Evolutionary conservation across 768 basidiomycete species (phyloP), one percentile per base, ranked within the genome.

Genomic region (Coprinellus micaceus): DNA sequence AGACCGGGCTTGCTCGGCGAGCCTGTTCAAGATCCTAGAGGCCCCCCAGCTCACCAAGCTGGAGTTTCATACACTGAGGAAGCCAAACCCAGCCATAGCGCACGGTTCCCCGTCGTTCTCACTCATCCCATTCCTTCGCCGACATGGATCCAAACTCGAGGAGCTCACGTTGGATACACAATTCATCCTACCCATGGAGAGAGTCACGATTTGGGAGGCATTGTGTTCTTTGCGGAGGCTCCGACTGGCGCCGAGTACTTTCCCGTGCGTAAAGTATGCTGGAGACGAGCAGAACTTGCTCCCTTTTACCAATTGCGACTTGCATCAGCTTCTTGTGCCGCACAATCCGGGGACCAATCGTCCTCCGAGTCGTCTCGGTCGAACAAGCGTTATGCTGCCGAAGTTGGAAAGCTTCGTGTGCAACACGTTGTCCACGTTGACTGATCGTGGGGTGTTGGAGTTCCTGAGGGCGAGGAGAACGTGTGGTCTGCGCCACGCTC

Each of bases 21-120:
- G 43, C 19, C 47, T 57, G 25, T 57, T 57, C 29, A 49, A 48
- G 39, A 26, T 50, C 49, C 49, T 57, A 6, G 48, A 57, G 24
- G 49, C 55, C 13, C 55, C 55, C n/a, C 13, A 24, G 10, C 28
- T 57, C 4, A 28, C 28, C 10, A 57, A 37, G 22, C 40, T 57
- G 19, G 55, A 57, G 41, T 57, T 57, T 40, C 55, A 57, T 10
- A 57, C 55, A 13, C 49, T 51, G 13, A 36, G 39, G 26, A 57
- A 51, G 33, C 48, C 47, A 21, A 25, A 41, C 25, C 17, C 33
- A n/a, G 49, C 19, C 25, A 21, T 21, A 17, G 25, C 25, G 12
- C 17, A 33, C 28, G 46, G 12, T 25, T 15, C 11, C n/a, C 1
- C n/a, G 6, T 24, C 53, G 5, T 46, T 19, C 4, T 41, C 53